These are phyloP conservation scores for Penicillium expansum DNA, from an alignment of 2,329 filamentous ascomycete species.

Conservation along the genomic window DNA sequence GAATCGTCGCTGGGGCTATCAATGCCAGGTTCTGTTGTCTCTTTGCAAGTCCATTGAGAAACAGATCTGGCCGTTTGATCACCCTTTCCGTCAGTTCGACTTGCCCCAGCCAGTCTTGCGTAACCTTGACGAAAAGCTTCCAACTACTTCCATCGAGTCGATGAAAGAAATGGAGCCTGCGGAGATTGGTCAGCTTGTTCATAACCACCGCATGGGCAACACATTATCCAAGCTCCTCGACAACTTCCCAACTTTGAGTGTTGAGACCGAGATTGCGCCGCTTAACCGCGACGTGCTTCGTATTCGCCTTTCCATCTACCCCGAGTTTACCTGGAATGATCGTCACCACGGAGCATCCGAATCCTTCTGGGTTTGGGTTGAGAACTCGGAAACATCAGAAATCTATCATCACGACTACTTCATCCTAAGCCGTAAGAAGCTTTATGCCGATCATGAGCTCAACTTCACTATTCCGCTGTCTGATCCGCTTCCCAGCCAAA, in stretches of 20 bases:
- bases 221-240: slow-evolving; percentile 77
- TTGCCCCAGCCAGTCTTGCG: slow-evolving; percentile 78
- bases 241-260: slow-evolving; percentile 86
- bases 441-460: slow-evolving; percentile 94
- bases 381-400: slow-evolving; percentile 95
- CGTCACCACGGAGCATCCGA: slow-evolving; percentile 90
- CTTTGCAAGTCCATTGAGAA: slow-evolving; percentile 97
- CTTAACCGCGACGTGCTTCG: slow-evolving; percentile 90
- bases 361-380: slow-evolving; percentile 98
- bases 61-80: slow-evolving; percentile 90
- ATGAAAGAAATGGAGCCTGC: slow-evolving; percentile 89
- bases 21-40: slow-evolving; percentile 86
- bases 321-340: slow-evolving; percentile 94
- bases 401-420: slow-evolving; percentile 99
- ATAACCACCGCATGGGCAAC: slow-evolving; percentile 83
- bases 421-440: slow-evolving; percentile 82
- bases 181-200: slow-evolving; percentile 86
- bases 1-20: slow-evolving; percentile 91
- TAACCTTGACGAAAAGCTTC: slow-evolving; percentile 78
- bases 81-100: slow-evolving; percentile 94
- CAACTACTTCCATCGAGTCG: slow-evolving; percentile 70
- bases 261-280: slow-evolving; percentile 93
- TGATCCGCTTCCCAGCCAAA: slow-evolving; percentile 89
- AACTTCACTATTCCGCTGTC: slow-evolving; percentile 96
- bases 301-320: slow-evolving; percentile 80